These are phyloP conservation scores for Oryza meridionalis DNA, from an alignment of 176 grass and related monocot species.

Conservation along the genomic window DNA sequence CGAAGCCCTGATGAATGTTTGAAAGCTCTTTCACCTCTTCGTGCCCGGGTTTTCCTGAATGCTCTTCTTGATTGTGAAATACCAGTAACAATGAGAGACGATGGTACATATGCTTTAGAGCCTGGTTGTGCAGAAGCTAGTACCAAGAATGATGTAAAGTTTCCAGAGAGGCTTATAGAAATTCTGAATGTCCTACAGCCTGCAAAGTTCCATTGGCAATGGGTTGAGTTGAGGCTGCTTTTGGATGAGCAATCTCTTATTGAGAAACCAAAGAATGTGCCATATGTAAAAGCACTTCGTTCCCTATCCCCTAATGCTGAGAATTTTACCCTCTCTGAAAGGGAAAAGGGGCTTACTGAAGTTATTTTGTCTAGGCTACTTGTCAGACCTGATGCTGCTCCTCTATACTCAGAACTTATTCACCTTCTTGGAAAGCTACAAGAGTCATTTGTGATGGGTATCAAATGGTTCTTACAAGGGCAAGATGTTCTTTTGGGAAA, in stretches of 20 bases:
- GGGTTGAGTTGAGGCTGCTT: constrained; percentile 97
- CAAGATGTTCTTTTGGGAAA: constrained; percentile 82
- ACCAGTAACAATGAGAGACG: constrained; percentile 50
- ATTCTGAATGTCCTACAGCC: constrained; percentile 86
- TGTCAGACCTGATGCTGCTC: constrained; percentile 90
- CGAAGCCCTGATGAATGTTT: constrained; percentile 73
- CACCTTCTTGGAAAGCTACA: constrained; percentile 93
- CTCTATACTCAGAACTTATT: constrained; percentile 94
- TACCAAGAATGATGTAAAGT: constrained; percentile 63
- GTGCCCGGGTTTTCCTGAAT: constrained; percentile 89
- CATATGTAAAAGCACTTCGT: constrained; percentile 76
- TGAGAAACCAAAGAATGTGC: constrained; percentile 57
- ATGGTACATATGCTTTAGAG: constrained; percentile 67
- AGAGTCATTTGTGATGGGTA: constrained; percentile 85
- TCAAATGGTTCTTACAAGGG: constrained; percentile 97
- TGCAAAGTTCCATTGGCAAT: constrained; percentile 99
- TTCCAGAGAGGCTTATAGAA: constrained; percentile 77
- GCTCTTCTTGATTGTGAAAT: constrained; percentile 88
- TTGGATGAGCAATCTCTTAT: constrained; percentile 94
- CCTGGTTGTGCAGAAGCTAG: constrained; percentile 50
- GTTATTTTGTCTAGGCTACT: constrained; percentile 91
- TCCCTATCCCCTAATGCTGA: constrained; percentile 80
- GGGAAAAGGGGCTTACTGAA: constrained; percentile 97
- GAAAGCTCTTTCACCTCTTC: constrained; percentile 81
- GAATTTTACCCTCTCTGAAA: constrained; percentile 76